Percentiles rank a stretch among this genome's conserved stretches.
These are phyloP conservation scores for Coix lacrymajobi DNA, from an alignment of 176 grass and related monocot genomes.

Conservation along the genomic window DNA sequence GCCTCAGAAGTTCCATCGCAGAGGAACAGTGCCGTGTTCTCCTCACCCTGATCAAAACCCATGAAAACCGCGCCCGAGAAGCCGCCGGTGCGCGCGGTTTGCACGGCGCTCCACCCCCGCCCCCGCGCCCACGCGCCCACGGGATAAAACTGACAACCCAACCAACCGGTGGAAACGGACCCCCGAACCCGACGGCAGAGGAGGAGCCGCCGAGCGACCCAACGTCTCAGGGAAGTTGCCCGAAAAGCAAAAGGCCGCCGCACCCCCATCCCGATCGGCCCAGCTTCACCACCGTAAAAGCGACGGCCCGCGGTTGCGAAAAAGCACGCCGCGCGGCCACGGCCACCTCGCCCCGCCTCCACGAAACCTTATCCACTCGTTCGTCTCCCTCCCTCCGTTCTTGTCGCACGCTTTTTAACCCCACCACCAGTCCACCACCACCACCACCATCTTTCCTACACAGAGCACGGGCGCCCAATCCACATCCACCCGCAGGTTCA, in stretches of 20 bases:
- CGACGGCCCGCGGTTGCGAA: not conserved
- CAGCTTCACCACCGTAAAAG: not conserved
- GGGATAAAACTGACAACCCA: no score
- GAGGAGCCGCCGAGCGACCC: not conserved
- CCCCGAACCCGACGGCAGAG: not conserved
- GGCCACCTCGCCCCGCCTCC: not conserved
- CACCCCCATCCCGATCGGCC: not conserved
- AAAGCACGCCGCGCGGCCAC: slow-evolving; percentile 31
- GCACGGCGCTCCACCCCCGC: no score
- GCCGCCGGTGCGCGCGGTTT: no score
- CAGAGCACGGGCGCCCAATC: not conserved
- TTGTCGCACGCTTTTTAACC: not conserved
- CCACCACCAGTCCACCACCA: not conserved
- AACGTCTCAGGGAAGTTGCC: not conserved
- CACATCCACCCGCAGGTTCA: not conserved
- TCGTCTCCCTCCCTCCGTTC: not conserved
- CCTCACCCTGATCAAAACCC: no score
- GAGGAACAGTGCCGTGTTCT: no score
- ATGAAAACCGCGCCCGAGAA: no score
- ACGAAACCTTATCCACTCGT: slow-evolving; percentile 51
- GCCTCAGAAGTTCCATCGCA: no score
- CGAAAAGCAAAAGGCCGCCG: not conserved
- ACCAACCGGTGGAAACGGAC: no score
- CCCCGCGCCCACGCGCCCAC: no score
- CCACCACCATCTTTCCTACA: not conserved